Conservation (phyloP, 2,329 filamentous ascomycete species). For the Neospermospora avenae region DNA sequence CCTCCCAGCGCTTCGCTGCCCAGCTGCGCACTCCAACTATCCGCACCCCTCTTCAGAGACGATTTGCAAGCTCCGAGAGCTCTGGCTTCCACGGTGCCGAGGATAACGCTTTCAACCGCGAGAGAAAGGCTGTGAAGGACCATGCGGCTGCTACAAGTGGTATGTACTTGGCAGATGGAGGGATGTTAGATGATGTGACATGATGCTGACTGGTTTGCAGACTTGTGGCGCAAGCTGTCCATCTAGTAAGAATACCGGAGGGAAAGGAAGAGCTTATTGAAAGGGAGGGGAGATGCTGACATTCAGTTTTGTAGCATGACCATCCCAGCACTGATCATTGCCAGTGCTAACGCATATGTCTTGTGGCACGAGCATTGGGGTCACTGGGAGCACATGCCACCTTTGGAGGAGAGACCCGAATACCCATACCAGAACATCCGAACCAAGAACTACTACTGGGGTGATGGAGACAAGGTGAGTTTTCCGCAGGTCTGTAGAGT, state of each 20-base stretch:
- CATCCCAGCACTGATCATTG: conserved; percentile 68
- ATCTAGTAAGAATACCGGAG: conserved; percentile 69
- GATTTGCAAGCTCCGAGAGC: conserved; percentile 61
- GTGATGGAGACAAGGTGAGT: conserved; percentile 88
- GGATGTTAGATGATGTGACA: background rate
- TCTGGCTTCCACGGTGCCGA: conserved; percentile 56
- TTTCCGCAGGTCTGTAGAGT: background rate
- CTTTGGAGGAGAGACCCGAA: conserved; percentile 86
- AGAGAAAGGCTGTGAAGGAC: conserved; percentile 85
- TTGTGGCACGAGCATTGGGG: conserved; percentile 97
- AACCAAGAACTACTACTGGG: conserved; percentile 92
- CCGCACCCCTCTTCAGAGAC: conserved; percentile 62
- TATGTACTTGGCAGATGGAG: conserved; percentile 45
- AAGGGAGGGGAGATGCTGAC: conserved; percentile 19
- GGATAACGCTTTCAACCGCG: conserved; percentile 91
- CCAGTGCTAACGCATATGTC: conserved; percentile 78
- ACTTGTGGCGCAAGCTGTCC: conserved; percentile 93
- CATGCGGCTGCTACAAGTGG: conserved; percentile 83
- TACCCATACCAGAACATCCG: conserved; percentile 99
- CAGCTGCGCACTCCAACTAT: conserved; percentile 54
- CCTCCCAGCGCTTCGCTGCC: conserved; percentile 59
- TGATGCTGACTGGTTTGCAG: conserved; percentile 50
- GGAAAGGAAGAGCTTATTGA: background rate
- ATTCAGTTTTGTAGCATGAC: conserved; percentile 57
- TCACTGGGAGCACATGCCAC: conserved; percentile 82